Conservation (phyloP, 2,329 filamentous ascomycete species). For the Verticillium dahliae region DNA sequence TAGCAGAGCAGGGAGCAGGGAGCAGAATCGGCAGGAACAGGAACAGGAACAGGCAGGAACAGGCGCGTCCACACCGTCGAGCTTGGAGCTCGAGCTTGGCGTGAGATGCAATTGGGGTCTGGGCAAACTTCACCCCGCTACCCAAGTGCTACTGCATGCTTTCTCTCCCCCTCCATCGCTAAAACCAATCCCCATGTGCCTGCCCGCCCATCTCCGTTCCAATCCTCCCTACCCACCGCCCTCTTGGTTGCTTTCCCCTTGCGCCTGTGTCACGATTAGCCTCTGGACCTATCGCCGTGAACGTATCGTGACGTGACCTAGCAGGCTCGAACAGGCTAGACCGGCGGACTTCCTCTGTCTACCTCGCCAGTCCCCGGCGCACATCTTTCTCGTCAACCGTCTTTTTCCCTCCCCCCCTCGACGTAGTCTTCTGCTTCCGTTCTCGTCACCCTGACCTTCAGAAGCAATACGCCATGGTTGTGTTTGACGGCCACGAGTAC, state of each 20-base stretch:
- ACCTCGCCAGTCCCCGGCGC: not conserved
- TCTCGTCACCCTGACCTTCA: not conserved
- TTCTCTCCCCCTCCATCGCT: not conserved
- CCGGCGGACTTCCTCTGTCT: not conserved
- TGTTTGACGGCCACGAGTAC: conserved; percentile 82
- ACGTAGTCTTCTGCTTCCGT: not conserved
- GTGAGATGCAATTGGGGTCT: not conserved
- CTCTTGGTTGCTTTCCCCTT: not conserved
- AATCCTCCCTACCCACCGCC: not conserved
- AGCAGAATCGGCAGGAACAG: not conserved
- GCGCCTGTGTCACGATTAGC: not conserved
- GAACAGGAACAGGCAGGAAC: not conserved
- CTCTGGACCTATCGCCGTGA: not conserved
- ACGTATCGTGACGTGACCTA: not conserved
- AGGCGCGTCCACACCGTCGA: not conserved
- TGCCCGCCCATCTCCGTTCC: not conserved
- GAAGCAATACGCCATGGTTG: conserved; percentile 57
- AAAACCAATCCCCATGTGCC: not conserved
- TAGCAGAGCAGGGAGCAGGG: not conserved
- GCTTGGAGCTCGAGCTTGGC: not conserved
- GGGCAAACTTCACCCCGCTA: not conserved
- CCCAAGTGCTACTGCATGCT: not conserved
- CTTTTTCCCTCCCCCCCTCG: not conserved
- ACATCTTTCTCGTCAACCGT: not conserved
- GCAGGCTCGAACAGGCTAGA: not conserved